phyloP scores from a whole-genome alignment of 73 alveolate species.

The Paramecium biaurelia region DNA sequence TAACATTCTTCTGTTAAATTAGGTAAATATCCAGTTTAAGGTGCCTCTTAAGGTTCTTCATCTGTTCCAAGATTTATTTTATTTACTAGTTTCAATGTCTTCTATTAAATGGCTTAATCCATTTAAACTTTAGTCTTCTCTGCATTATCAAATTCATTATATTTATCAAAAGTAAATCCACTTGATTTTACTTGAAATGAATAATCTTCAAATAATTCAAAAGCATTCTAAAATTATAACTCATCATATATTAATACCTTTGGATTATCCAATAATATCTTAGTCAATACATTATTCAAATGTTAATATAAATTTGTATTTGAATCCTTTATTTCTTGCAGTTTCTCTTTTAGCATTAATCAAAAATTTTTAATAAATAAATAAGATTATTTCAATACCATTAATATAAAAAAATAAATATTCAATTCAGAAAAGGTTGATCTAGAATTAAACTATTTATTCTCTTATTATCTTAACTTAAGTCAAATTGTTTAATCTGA shows the following conservation, averaged over 20 bases:
- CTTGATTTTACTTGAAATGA: slow-evolving; percentile 31
- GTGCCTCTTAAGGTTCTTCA: slow-evolving; percentile 53
- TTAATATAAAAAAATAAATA: background rate
- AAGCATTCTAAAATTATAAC: background rate
- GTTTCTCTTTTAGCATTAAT: slow-evolving; percentile 46
- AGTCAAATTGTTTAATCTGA: no score
- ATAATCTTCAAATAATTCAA: slow-evolving; percentile 51
- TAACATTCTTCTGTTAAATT: slow-evolving; percentile 71
- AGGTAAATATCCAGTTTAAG: slow-evolving; percentile 69
- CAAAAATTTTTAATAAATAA: background rate
- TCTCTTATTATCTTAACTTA: no score
- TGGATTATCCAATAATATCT: slow-evolving; percentile 39
- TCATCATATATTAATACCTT: background rate
- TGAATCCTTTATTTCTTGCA: slow-evolving; percentile 39
- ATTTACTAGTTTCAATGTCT: background rate
- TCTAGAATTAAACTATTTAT: background rate
- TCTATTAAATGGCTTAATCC: background rate
- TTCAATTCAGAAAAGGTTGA: background rate
- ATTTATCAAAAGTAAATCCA: background rate
- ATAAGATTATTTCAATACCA: background rate
- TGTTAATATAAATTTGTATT: slow-evolving; percentile 40
- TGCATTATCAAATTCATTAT: slow-evolving; percentile 47
- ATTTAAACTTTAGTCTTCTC: background rate
- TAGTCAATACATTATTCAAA: slow-evolving; percentile 24
- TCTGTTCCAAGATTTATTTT: slow-evolving; percentile 47